These are phyloP conservation scores for Plenodomus tracheiphilus DNA, from an alignment of 2,329 filamentous ascomycete genomes.

Conservation along the genomic window DNA sequence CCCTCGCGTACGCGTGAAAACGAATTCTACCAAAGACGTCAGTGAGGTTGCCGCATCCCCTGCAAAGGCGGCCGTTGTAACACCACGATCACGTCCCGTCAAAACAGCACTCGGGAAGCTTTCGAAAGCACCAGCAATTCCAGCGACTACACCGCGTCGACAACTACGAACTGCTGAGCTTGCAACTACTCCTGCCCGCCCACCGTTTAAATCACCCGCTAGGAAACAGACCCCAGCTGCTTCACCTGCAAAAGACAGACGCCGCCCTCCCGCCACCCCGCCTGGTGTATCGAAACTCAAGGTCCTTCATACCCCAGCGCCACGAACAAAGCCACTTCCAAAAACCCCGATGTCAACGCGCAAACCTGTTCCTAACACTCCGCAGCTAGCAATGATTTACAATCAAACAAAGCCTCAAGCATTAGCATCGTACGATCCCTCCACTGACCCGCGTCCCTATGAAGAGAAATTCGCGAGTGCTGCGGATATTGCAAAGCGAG, in stretches of 20 bases:
- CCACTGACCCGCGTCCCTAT: constrained; percentile 2
- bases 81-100: not conserved
- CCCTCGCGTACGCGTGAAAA: not conserved
- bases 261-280: not conserved
- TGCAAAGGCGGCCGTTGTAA: not conserved
- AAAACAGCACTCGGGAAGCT: not conserved
- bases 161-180: not conserved
- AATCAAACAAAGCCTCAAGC: not conserved
- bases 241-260: not conserved
- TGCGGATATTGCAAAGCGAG: constrained; percentile 14
- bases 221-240: not conserved
- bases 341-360: not conserved
- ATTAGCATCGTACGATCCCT: not conserved
- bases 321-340: not conserved
- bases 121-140: not conserved
- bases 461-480: constrained; percentile 15
- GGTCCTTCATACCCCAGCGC: not conserved
- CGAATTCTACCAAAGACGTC: not conserved
- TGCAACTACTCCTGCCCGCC: not conserved
- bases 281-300: not conserved
- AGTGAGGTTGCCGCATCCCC: no score
- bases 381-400: not conserved
- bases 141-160: not conserved
- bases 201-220: not conserved
- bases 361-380: not conserved